phyloP scores from a whole-genome alignment of 305 asterid genomes.

The Solanum chacoense region DNA sequence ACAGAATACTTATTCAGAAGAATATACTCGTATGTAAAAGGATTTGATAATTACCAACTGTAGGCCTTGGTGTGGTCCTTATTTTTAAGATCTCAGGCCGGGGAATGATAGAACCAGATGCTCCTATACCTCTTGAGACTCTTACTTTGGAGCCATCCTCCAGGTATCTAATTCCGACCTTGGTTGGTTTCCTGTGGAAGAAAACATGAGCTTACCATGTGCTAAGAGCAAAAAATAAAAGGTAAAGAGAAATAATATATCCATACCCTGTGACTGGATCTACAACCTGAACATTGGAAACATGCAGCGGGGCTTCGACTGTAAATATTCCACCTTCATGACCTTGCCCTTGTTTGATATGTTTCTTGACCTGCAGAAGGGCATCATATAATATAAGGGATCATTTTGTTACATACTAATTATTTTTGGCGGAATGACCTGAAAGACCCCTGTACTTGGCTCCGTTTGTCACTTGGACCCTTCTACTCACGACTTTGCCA shows the following conservation, averaged over 20 bases:
- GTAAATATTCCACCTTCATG: constrained; percentile 95
- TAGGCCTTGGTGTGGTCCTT: constrained; percentile 76
- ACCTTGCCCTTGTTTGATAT: constrained; percentile 94
- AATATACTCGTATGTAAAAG: background rate
- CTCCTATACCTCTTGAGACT: constrained; percentile 75
- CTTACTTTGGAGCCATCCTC: constrained; percentile 86
- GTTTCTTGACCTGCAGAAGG: constrained; percentile 71
- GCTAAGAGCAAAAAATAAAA: background rate
- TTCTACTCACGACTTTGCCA: no score
- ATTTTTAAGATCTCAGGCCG: constrained; percentile 84
- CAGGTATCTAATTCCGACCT: constrained; percentile 63
- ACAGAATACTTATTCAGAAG: background rate
- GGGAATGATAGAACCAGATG: constrained; percentile 75
- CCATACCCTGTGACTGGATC: constrained; percentile 87
- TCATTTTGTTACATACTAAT: background rate
- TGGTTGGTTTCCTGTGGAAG: constrained; percentile 60
- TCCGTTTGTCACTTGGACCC: no score
- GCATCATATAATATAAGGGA: background rate
- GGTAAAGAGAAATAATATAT: background rate
- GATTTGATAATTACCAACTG: constrained; percentile 41
- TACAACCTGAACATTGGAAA: constrained; percentile 72
- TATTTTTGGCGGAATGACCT: background rate
- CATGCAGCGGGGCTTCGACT: constrained; percentile 89
- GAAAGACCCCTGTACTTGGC: no score
- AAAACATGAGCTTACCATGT: constrained; percentile 16